Conservation (phyloP, 257 asterid species). For the Nicotiana undulata region DNA sequence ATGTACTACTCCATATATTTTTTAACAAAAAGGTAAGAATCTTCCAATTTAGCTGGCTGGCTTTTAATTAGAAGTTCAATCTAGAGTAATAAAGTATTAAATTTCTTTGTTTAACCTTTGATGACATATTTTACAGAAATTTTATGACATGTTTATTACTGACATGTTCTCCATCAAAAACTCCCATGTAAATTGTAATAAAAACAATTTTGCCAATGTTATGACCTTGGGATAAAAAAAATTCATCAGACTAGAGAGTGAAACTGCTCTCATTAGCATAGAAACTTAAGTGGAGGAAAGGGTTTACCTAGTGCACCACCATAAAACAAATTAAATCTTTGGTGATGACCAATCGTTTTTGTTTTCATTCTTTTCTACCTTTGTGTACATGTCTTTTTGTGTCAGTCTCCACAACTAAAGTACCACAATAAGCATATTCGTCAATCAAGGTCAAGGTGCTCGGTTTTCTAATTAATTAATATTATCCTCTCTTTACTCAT, state of each 20-base stretch:
- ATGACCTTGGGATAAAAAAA: too few species aligned
- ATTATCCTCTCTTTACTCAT: not conserved
- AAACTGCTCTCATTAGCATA: not conserved
- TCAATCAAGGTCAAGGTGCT: not conserved
- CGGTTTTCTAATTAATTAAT: not conserved
- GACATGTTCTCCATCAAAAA: too few species aligned
- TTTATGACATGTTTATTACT: too few species aligned
- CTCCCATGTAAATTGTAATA: too few species aligned
- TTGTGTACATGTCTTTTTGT: not conserved
- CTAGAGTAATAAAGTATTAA: too few species aligned
- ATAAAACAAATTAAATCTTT: not conserved
- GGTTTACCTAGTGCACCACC: not conserved
- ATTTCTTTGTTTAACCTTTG: too few species aligned
- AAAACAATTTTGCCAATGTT: too few species aligned
- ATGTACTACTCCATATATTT: too few species aligned
- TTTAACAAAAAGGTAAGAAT: too few species aligned
- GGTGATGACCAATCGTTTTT: slow-evolving; percentile 1
- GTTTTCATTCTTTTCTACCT: not conserved
- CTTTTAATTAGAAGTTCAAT: too few species aligned
- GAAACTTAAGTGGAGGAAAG: not conserved
- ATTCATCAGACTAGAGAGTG: not conserved
- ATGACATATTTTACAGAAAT: too few species aligned
- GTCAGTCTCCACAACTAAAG: not conserved
- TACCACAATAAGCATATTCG: slow-evolving; percentile 1
- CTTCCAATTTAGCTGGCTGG: too few species aligned